phyloP scores from a whole-genome alignment of 108 stramenopile genomes.

The Nitzschia sp. region DNA sequence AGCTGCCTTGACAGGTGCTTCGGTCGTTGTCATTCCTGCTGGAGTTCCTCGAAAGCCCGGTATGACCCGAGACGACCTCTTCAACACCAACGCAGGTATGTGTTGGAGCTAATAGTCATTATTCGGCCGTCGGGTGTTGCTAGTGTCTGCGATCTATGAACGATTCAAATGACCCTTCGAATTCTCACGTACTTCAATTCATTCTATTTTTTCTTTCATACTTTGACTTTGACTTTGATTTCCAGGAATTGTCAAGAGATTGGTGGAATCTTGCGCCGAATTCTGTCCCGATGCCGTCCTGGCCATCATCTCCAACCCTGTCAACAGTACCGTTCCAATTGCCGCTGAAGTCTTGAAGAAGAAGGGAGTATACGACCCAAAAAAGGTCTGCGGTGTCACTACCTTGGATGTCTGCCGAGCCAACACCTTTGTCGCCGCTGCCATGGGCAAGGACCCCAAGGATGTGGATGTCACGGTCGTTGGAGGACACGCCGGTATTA shows the following conservation, averaged over 20 bases:
- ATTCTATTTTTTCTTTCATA: background rate
- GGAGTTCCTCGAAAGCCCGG: constrained; percentile 98
- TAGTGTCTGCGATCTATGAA: too few relatives aligned
- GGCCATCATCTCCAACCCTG: constrained; percentile 99
- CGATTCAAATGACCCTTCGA: too few relatives aligned
- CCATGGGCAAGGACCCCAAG: constrained; percentile 83
- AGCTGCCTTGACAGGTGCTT: constrained; percentile 77
- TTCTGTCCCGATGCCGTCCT: constrained; percentile 94
- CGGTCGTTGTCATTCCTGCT: constrained; percentile 98
- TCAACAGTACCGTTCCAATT: constrained; percentile 99
- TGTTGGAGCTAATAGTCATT: background rate
- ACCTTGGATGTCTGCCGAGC: constrained; percentile 98
- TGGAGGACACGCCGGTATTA: constrained; percentile 99
- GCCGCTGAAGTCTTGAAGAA: constrained; percentile 97
- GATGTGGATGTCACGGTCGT: constrained; percentile 95
- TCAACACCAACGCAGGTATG: constrained; percentile 44
- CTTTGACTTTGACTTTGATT: background rate
- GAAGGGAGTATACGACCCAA: constrained; percentile 92
- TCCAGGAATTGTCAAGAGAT: constrained; percentile 85
- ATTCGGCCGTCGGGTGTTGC: too few relatives aligned
- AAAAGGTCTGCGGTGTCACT: constrained; percentile 97
- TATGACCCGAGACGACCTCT: constrained; percentile 96
- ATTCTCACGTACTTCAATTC: background rate
- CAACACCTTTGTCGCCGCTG: constrained; percentile 96
- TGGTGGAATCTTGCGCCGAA: constrained; percentile 95